Conservation (phyloP, 192 early-diverging fungal genomes). For the Obelidium mucronatum region DNA sequence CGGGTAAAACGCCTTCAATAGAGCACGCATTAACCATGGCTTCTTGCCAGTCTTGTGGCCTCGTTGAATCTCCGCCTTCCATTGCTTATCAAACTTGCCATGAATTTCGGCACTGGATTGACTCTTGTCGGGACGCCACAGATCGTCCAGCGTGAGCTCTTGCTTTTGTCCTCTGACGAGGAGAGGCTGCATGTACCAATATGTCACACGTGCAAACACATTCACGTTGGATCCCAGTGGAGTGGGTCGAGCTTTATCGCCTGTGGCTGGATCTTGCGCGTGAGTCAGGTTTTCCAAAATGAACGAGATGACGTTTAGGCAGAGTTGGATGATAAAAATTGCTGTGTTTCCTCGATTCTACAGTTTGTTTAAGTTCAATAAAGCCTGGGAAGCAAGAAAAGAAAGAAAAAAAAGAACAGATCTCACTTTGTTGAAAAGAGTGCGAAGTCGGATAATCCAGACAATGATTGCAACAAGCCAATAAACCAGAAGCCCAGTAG, state of each 20-base stretch:
- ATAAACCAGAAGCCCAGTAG: slow-evolving; percentile 39
- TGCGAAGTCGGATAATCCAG: slow-evolving; percentile 31
- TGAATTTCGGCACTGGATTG: slow-evolving; percentile 21
- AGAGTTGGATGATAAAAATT: slow-evolving; percentile 1
- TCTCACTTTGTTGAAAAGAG: not conserved
- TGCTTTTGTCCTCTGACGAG: slow-evolving; percentile 22
- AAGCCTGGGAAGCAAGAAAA: not conserved
- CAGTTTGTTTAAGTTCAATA: too few relatives aligned
- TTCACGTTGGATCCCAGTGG: slow-evolving; percentile 42
- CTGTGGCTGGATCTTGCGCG: slow-evolving; percentile 12
- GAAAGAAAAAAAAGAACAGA: not conserved
- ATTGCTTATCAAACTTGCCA: slow-evolving; percentile 12
- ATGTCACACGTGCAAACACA: slow-evolving; percentile 41
- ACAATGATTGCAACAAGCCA: slow-evolving; percentile 29
- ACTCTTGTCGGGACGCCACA: slow-evolving; percentile 39
- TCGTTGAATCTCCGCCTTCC: slow-evolving; percentile 16
- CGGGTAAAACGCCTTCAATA: slow-evolving; percentile 25
- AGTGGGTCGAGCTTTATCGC: not conserved
- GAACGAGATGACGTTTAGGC: slow-evolving; percentile 9
- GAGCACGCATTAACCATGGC: slow-evolving; percentile 19
- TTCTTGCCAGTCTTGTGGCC: not conserved
- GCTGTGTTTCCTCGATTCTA: slow-evolving; percentile 2
- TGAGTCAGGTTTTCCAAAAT: slow-evolving; percentile 36
- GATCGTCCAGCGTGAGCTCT: slow-evolving; percentile 26
- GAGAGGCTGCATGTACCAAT: slow-evolving; percentile 39